Base-by-base conservation (phyloP, 169 alveolate genomes). In the Plasmodium cynomolgi region DNA sequence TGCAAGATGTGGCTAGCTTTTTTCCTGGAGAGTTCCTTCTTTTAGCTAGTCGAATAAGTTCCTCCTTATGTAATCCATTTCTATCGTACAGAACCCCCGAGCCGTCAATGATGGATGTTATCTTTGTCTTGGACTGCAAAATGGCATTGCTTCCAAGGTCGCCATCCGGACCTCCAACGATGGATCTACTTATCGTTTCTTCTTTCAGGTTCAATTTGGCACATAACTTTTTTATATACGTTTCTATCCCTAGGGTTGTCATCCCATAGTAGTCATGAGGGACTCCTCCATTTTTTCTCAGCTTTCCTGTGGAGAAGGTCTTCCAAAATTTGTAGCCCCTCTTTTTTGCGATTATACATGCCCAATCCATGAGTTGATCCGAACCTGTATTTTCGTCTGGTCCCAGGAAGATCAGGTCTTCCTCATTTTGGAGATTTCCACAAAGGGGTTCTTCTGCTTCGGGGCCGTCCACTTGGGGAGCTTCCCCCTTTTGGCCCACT, bases 151-250 rank as follows among this genome's bases (percentile, higher is more conserved):
- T 93, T 23, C 99, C 99, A 80, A 97, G 83, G 83, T 97, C 99
- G 0, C 99, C 99, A 92, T 97, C 99, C 0, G 99, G 99, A 5
- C 99, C 99, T 0, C 99, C 99, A 0, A 97, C 97, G 50, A 96
- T 94, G 44, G 97, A 96, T 73, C 98, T 93, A 15, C 98, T 96
- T 82, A 97, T 97, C 29, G 90, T 74, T 80, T 94, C 96, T 84
- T 97, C 98, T 41, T 96, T 86, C 56, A 96, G 34, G 50, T 91
- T 93, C 81, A 74, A 85, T 92, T 95, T 95, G 71, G 95, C 91
- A 62, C 96, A 92, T 26, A 97, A 56, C 26, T 93, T 96, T 34
- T 91, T 93, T 44, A 95, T 93, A 85, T 80, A 95, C 3, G 97
- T 93, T 68, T 94, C 97, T 33, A 96, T 94, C 15, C 96, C 85